Evolutionary conservation across 1,139 yeast species (phyloP), one percentile per base, ranked within the genome.

Genomic region (Geotrichum australiense): DNA sequence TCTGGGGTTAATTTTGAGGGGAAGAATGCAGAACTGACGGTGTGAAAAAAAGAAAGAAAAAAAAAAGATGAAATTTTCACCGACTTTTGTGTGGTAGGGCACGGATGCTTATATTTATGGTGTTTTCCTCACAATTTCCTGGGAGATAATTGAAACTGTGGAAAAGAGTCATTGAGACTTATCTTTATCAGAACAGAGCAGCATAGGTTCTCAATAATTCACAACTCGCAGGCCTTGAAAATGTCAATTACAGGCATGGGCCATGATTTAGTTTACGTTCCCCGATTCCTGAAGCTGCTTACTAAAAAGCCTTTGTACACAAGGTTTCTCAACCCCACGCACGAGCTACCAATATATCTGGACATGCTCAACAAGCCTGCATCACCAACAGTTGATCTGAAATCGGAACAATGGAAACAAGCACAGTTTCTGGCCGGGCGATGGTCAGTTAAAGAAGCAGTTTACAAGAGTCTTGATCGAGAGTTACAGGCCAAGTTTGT

Each of bases 401-500:
- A 3, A 18, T 8, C 23, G 37, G 24, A 8, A 15, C 35, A 8
- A 16, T 8, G 6, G 19, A 15, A 20, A 23, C 29, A 11, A 11
- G 62, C 63, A 4, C 52, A 54, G 30, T 56, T 68, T 11, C 56
- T 83, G 18, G 74, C 87, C 0, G 78, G 80, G 0, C 63, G 71
- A 8, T 83, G 94, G 93, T 81, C 89, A 6, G 66, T 74, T 21
- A 84, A 83, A 53, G 94, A 83, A 54, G 91, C 94, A 0, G 57
- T 81, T 4, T 83, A 67, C 60, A 83, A 83, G 57, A 68, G 81
- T 0, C 60, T 84, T 44, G 74, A 70, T 35, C 47, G 56, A 0
- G 50, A 48, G 1, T 73, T 72, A 35, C 94, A 84, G 56, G 43
- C 48, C 11, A 11, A 19, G 4, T 82, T 82, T 53, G 62, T 61